Evolutionary conservation across 2,329 filamentous ascomycete genomes (phyloP), one percentile per base, ranked within the genome.

Genomic region (Colletotrichum cuscutae): DNA sequence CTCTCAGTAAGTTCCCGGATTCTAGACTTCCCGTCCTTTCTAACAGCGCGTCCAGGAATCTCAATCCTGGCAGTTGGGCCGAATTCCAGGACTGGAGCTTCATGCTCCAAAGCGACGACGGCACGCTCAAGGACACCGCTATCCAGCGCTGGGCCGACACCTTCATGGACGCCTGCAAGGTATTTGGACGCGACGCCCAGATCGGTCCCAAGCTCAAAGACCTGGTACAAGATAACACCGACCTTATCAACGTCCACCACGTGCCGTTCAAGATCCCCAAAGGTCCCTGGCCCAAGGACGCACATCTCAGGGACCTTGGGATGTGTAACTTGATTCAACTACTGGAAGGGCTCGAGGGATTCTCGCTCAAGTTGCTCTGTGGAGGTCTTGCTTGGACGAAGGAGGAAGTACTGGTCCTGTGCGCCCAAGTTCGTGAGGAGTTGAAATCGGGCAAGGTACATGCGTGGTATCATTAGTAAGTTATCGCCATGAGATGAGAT

Each of bases 301-400:
- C 74, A 1, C 66, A 64, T 3, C 75, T 76, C 49, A 77, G 81
- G 62, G 78, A 82, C 49, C 76, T 83, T 11, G 81, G 82, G 0
- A 49, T 72, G 60, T 71, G 63, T 28, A 75, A 70, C 46, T 68
- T 75, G 0, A 64, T 64, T 1, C 72, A 76, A 65, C 35, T 74
- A 13, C 57, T 76, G 0, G 72, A 76, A 19, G 76, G 76, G 1
- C 30, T 77, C 4, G 76, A 79, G 42, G 77, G 65, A 4, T 76
- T 79, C 52, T 76, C 74, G 24, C 69, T 79, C 42, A 72, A 71
- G 9, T 35, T 79, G 28, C 78, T 81, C 66, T 81, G 80, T 3
- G 76, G 78, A 30, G 76, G 78, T 11, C 73, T 79, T n/a, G 77
- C 77, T 1, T 81, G 79, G 80, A 67, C 58, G 0, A 59, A 69